These are phyloP conservation scores for Phytophthora quininea DNA, from an alignment of 352 stramenopile species.

Conservation along the genomic window DNA sequence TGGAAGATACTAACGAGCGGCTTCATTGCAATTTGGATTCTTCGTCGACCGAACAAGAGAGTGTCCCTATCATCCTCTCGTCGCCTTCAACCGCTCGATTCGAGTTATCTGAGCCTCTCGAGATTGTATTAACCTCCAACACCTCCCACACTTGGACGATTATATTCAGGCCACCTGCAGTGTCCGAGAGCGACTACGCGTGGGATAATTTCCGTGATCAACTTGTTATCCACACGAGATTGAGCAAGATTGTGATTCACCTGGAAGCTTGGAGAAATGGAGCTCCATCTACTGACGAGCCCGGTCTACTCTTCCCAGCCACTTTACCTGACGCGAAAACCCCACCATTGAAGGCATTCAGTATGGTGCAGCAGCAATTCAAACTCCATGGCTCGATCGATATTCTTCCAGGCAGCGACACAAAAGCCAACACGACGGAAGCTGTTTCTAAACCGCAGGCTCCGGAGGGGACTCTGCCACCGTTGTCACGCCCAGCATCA, in stretches of 20 bases:
- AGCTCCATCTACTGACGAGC: neutral
- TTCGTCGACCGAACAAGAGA: neutral
- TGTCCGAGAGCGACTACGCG: constrained; percentile 50
- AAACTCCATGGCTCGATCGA: neutral
- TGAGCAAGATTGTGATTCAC: constrained; percentile 50
- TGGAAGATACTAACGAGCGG: constrained; percentile 9
- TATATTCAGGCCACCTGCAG: constrained; percentile 44
- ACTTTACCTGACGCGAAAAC: constrained; percentile 41
- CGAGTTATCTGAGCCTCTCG: constrained; percentile 19
- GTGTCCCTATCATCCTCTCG: constrained; percentile 56
- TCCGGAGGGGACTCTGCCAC: neutral
- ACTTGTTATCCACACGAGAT: constrained; percentile 60
- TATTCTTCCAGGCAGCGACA: neutral
- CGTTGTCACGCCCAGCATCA: constrained; percentile 17
- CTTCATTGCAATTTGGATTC: neutral
- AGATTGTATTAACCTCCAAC: constrained; percentile 26
- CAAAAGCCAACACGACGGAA: neutral
- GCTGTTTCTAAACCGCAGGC: neutral
- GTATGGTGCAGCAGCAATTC: constrained; percentile 46
- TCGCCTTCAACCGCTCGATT: constrained; percentile 58
- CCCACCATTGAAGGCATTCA: constrained; percentile 62
- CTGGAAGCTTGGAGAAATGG: constrained; percentile 40
- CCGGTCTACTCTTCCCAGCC: constrained; percentile 32
- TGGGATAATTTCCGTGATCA: constrained; percentile 78
- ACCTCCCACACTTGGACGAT: constrained; percentile 33